These are phyloP conservation scores for Syzygium aqueum DNA, from an alignment of 345 rosid genomes.

Conservation along the genomic window DNA sequence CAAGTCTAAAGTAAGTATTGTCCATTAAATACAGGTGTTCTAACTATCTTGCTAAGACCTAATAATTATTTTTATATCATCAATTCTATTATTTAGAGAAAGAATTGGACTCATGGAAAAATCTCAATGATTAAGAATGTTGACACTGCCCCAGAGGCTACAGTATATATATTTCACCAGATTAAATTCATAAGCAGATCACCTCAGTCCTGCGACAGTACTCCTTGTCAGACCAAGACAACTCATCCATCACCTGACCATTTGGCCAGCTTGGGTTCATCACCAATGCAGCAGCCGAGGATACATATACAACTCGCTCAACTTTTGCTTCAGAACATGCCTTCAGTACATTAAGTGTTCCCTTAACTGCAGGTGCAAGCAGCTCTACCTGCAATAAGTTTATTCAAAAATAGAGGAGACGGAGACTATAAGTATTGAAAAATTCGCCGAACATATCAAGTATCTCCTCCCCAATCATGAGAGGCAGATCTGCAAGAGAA, in stretches of 20 bases:
- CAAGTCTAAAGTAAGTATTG: neutral
- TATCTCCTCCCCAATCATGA: neutral
- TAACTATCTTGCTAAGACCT: neutral
- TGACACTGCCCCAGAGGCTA: neutral
- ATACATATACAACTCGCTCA: slow-evolving; percentile 18
- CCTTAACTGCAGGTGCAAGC: slow-evolving; percentile 22
- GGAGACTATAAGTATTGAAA: neutral
- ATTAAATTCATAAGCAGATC: neutral
- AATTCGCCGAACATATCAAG: neutral
- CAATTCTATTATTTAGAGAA: neutral
- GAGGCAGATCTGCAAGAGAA: neutral
- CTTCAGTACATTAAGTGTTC: slow-evolving; percentile 22
- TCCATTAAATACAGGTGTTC: neutral
- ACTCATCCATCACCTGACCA: slow-evolving; percentile 14
- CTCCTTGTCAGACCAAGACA: slow-evolving; percentile 23
- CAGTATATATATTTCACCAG: neutral
- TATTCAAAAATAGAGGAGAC: neutral
- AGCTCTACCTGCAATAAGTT: slow-evolving; percentile 10
- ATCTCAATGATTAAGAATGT: neutral
- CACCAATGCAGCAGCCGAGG: slow-evolving; percentile 9
- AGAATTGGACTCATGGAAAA: neutral
- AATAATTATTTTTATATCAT: neutral
- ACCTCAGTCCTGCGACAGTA: slow-evolving; percentile 18
- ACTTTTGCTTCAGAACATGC: slow-evolving; percentile 19
- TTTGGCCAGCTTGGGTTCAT: slow-evolving; percentile 18